Evolutionary conservation across 2,329 filamentous ascomycete genomes (phyloP), one percentile per base, ranked within the genome.

Genomic region (Dactylellina parvicollis): DNA sequence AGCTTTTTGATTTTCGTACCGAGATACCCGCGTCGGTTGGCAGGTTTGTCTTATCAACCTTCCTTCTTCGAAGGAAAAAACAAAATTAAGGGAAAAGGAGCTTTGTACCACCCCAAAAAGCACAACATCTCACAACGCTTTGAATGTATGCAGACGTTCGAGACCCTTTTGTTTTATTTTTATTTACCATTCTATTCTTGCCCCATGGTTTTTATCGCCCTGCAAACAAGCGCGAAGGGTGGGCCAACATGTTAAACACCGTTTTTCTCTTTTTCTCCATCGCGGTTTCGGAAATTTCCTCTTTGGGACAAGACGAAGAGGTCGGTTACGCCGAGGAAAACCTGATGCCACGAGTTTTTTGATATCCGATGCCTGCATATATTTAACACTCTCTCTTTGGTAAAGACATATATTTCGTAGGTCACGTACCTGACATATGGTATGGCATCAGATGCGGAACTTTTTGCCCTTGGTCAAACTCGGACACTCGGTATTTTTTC

Each of bases 41-140:
- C 54, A 42, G 24, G 62, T 67, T 67, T 67, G 62, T 49, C 34
- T 67, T 57, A 67, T 67, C 62, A 67, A 59, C 62, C 52, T 67
- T 59, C 52, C 62, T 34, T 36, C 28, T 14, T 36, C 7, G n/a
- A 12, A 36, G n/a, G 2, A 50, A 2, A 12, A 26, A 49, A 49
- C 8, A 49, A 49, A 16, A 64, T 20, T 32, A 18, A 40, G 36
- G 22, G 34, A 64, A 36, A 42, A 28, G 36, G 20, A 54, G 50
- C 52, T 34, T 67, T 67, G 62, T 67, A 67, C 62, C 62, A 67
- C 59, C 32, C 52, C 38, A 40, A 55, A 57, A 67, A 67, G 62
- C 62, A 67, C 52, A 67, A 67, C 62, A 67, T 67, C 2, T 67
- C 47, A n/a, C 52, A 67, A 67, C 62, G 54, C 52, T 59, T 67